Base-by-base conservation (phyloP, 1,139 yeast genomes). In the Hyphopichia fennica region DNA sequence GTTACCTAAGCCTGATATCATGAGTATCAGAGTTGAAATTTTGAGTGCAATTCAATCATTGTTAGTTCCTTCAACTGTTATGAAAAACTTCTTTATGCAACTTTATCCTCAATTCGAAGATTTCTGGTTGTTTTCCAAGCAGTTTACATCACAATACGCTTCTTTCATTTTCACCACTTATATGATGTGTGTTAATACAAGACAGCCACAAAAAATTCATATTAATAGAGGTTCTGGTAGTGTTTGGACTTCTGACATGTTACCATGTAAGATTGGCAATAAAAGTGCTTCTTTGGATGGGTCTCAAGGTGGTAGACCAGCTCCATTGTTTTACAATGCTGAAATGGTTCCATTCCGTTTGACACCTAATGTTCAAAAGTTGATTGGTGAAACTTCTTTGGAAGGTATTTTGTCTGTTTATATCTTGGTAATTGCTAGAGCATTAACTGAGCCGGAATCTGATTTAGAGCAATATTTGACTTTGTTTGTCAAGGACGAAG, bases 111-210 rank as follows among this genome's bases (percentile, higher is more conserved):
- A 82, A 44, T 95, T 87, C 62, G 97, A 88, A 61, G 97, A 93
- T 58, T 93, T 91, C 72, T 95, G 99, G 99, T 67, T 91, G 42
- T 95, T 95, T 84, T 80, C 98, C 49, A 91, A 91, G 57, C 96
- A 90, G 58, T 95, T 95, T 57, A 82, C 96, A 10, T 86, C 96
- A 16, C 96, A 91, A 64, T 95, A 93, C 65, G 96, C 98, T n/a
- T 84, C 96, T 1, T 87, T 93, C 54, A 82, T 91, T 32, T 93
- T 93, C 64, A 84, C 91, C 74, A 88, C 98, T 1, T 89, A 88
- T 59, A 84, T 93, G 89, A 82, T 95, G 88, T 85, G 96, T 66
- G 90, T 95, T 54, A 89, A 89, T 62, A 84, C 87, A 42, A 82
- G 99, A 58, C 93, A 89, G 52, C 99, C 99, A 2, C 95, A 88